phyloP scores from a whole-genome alignment of 352 stramenopile species.

The Lagenidium giganteum region DNA sequence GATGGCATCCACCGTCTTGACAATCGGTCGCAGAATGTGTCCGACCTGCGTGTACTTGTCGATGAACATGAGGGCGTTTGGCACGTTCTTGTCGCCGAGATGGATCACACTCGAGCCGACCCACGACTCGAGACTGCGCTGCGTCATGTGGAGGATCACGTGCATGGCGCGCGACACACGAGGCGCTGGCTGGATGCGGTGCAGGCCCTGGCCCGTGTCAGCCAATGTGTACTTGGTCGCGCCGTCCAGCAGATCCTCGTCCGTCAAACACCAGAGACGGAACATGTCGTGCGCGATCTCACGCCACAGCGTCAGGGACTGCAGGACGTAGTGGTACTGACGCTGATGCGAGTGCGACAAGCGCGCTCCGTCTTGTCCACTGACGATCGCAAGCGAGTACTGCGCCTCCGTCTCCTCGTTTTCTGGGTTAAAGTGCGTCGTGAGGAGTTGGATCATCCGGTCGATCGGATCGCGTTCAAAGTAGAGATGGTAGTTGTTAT shows the following conservation, averaged over 20 bases:
- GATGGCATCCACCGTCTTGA: slow-evolving; percentile 81
- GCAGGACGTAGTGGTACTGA: slow-evolving; percentile 96
- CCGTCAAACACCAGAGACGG: slow-evolving; percentile 93
- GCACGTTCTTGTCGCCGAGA: slow-evolving; percentile 97
- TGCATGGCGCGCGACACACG: slow-evolving; percentile 94
- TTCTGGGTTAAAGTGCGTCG: slow-evolving; percentile 81
- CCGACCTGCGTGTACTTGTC: slow-evolving; percentile 97
- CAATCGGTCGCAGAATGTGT: slow-evolving; percentile 83
- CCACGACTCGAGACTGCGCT: slow-evolving; percentile 78
- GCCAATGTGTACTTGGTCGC: slow-evolving; percentile 82
- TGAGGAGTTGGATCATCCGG: slow-evolving; percentile 90
- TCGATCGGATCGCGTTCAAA: slow-evolving; percentile 96
- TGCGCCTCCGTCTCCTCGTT: slow-evolving; percentile 48
- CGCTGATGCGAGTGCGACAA: slow-evolving; percentile 93
- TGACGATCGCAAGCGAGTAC: slow-evolving; percentile 91
- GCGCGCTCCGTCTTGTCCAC: slow-evolving; percentile 88
- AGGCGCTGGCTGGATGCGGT: slow-evolving; percentile 93
- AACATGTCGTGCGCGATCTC: slow-evolving; percentile 97
- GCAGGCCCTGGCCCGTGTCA: slow-evolving; percentile 94
- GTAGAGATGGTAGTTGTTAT: slow-evolving; percentile 98
- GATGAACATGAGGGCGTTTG: slow-evolving; percentile 98
- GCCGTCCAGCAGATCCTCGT: slow-evolving; percentile 90
- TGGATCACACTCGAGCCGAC: slow-evolving; percentile 95
- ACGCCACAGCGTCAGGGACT: slow-evolving; percentile 95
- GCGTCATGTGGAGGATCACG: slow-evolving; percentile 85